phyloP scores from a whole-genome alignment of 2,329 filamentous ascomycete genomes.

The Graphiopsis chlorocephala region DNA sequence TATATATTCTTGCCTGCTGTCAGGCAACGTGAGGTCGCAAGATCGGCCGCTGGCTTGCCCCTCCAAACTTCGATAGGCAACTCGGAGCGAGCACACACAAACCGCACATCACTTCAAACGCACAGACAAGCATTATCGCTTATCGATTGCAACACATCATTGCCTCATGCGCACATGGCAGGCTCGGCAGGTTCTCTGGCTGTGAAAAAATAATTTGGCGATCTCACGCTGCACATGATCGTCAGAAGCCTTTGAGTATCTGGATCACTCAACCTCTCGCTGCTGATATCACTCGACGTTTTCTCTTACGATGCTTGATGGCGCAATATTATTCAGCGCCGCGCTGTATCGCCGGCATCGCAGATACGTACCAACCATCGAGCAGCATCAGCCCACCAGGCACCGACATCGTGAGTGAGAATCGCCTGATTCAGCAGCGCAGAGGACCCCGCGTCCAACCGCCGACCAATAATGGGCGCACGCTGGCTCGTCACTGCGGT shows the following conservation, averaged over 20 bases:
- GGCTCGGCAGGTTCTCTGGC: not conserved
- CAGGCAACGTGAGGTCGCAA: slow-evolving; percentile 13
- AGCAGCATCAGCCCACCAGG: not conserved
- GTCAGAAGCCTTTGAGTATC: not conserved
- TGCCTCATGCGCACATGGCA: not conserved
- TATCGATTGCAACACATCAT: slow-evolving; percentile 4
- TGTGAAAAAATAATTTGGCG: not conserved
- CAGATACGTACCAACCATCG: slow-evolving; percentile 4
- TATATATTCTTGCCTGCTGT: slow-evolving; percentile 1
- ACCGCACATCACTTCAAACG: slow-evolving; percentile 6
- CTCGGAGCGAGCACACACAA: slow-evolving; percentile 1
- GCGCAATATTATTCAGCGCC: slow-evolving; percentile 11
- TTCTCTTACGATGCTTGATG: not conserved
- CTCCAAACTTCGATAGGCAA: slow-evolving; percentile 4
- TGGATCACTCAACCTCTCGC: slow-evolving; percentile 4
- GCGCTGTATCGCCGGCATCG: slow-evolving; percentile 14
- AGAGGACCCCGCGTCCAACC: slow-evolving; percentile 4
- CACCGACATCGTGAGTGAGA: slow-evolving; percentile 7
- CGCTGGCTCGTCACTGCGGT: not conserved
- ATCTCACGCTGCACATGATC: slow-evolving; percentile 4
- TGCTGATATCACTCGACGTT: not conserved
- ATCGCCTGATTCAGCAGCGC: slow-evolving; percentile 6
- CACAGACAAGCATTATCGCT: slow-evolving; percentile 3
- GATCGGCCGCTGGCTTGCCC: slow-evolving; percentile 9
- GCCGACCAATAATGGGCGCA: not conserved